These are phyloP conservation scores for Pascua sp. DNA, from an alignment of 1,284 basidiomycete genomes.

Conservation along the genomic window DNA sequence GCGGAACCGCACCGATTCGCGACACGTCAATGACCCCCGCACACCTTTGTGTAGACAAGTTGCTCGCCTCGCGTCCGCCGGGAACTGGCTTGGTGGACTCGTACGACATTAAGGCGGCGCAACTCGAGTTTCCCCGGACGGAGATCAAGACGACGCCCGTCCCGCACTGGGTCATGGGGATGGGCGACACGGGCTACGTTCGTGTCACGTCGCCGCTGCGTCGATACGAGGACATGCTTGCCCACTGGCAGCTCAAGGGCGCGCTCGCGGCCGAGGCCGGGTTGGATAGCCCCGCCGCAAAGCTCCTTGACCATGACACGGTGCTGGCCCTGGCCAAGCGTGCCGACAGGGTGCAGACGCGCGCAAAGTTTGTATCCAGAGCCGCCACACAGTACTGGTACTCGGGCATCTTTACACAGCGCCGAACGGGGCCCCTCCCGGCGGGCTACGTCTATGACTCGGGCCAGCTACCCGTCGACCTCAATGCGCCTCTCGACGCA, in stretches of 20 bases:
- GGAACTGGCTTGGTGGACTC: not conserved
- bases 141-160: conserved; percentile 4
- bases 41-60: conserved; percentile 1
- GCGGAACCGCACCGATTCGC: conserved; percentile 53
- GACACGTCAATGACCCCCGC: conserved; percentile 5
- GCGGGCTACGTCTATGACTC: not conserved
- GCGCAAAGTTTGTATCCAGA: conserved; percentile 18
- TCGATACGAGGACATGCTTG: conserved; percentile 75
- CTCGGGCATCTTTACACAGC: conserved; percentile 17
- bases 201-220: conserved; percentile 86
- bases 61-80: conserved; percentile 5
- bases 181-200: conserved; percentile 67
- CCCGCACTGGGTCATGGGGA: conserved; percentile 67
- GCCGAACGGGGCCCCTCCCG: conserved; percentile 4
- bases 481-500: not conserved
- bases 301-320: conserved; percentile 23
- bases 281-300: conserved; percentile 3
- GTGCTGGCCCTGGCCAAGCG: conserved; percentile 20
- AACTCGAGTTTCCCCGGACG: not conserved
- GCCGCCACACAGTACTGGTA: conserved; percentile 30
- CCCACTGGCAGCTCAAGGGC: conserved; percentile 93
- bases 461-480: conserved; percentile 3
- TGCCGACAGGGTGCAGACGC: conserved; percentile 18
- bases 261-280: conserved; percentile 52
- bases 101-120: not conserved